Evolutionary conservation across 768 basidiomycete genomes (phyloP), one percentile per base, ranked within the genome.

Genomic region (Tylopilus plumbeoviolaceoides): DNA sequence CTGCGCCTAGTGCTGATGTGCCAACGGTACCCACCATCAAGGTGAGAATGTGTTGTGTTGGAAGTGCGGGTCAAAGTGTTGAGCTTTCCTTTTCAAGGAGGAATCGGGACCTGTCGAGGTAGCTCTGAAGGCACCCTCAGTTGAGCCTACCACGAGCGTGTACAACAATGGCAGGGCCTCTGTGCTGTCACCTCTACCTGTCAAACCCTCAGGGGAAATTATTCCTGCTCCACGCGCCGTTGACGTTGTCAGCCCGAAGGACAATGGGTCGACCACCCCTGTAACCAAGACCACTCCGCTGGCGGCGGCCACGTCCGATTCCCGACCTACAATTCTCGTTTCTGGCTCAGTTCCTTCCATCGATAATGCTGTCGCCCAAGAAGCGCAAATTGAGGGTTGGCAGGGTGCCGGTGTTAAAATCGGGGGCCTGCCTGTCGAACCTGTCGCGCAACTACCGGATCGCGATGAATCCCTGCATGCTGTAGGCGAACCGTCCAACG

Each of bases 11-110:
- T 40, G 38, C 27, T 39, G 36, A 20, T 14, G 20, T 17, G 18
- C 42, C 54, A 18, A 11, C 43, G n/a, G 20, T 27, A 20, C 18
- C 20, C 15, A 5, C 20, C 5, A 3, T 2, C 49, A 57, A 60
- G 63, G 63, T 63, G 40, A 55, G 63, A 36, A 42, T 9, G 11
- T 44, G 21, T 40, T 20, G 30, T 44, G 27, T 27, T 47, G 47
- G 21, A 17, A 27, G 30, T 35, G 23, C 27, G 21, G 44, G 38
- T 48, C 36, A 42, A 35, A 25, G 20, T 42, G 7, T 12, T 59
- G 56, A 65, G 28, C 7, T 30, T 30, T 30, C 35, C 7, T 45
- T 8, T n/a, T 17, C 15, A 48, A 53, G 56, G 39, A 48, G 52
- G 44, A 47, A 35, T 46, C 39, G 23, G 42, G 50, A 9, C 39